Evolutionary conservation across 305 asterid species (phyloP).

Genomic region (Fraxinus xanthoxyloides): DNA sequence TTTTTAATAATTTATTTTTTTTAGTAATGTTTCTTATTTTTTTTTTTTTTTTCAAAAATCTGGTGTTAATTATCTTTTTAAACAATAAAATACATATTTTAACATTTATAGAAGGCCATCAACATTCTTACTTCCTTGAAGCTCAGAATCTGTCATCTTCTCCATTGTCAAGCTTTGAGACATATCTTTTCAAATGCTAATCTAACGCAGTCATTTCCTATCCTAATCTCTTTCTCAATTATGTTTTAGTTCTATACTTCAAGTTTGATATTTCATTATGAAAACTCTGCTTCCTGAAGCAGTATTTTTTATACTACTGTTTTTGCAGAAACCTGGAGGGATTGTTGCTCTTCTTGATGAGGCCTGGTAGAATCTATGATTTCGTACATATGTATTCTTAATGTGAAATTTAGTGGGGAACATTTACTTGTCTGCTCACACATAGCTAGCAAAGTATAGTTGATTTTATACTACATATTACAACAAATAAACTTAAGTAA

Average conservation of each 20-base stretch:
- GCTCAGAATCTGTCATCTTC: constrained; percentile 14
- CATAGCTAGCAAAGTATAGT: not conserved
- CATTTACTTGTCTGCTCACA: not conserved
- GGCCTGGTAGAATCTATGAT: constrained; percentile 62
- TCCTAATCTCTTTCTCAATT: not conserved
- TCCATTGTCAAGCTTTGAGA: constrained; percentile 15
- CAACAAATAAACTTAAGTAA: no score
- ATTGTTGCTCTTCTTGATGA: constrained; percentile 94
- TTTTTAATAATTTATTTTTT: no score
- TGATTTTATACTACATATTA: no score
- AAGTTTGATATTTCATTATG: not conserved
- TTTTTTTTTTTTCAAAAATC: no score
- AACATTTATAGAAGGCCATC: not conserved
- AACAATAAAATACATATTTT: no score
- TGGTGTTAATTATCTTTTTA: no score
- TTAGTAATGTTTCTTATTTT: no score
- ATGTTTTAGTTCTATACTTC: constrained; percentile 11
- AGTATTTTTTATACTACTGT: constrained; percentile 20
- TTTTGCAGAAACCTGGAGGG: constrained; percentile 95
- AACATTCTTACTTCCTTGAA: constrained; percentile 8
- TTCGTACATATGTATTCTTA: not conserved
- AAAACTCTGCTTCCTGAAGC: constrained; percentile 22
- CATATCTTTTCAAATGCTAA: not conserved
- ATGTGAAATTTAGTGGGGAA: not conserved
- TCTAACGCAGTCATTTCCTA: not conserved